phyloP scores from a whole-genome alignment of 371 early-diverging fungal species.

The Syncephalastrum sp. region DNA sequence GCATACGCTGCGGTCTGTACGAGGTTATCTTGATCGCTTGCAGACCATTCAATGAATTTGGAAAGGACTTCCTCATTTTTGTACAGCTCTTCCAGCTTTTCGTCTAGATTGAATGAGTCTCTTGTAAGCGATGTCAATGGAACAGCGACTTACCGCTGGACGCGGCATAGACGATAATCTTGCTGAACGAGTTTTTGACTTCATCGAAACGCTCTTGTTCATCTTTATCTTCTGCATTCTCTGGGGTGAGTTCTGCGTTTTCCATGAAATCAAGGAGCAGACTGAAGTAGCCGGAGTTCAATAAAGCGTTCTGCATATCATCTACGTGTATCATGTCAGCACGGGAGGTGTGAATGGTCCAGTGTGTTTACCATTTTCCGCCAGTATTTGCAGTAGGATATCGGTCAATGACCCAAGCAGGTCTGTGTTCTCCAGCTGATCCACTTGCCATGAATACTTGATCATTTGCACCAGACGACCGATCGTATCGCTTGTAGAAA shows the following conservation, averaged over 20 bases:
- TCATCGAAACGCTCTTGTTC: slow-evolving; percentile 50
- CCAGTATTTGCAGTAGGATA: slow-evolving; percentile 33
- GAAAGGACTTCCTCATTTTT: slow-evolving; percentile 39
- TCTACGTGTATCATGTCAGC: slow-evolving; percentile 22
- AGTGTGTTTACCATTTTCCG: slow-evolving; percentile 38
- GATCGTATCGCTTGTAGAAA: slow-evolving; percentile 16
- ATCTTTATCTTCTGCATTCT: slow-evolving; percentile 45
- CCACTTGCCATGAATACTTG: slow-evolving; percentile 25
- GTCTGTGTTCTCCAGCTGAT: slow-evolving; percentile 29
- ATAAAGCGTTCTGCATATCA: slow-evolving; percentile 40
- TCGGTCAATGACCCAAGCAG: slow-evolving; percentile 30
- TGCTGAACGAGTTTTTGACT: slow-evolving; percentile 43
- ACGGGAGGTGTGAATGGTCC: neutral
- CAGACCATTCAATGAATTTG: slow-evolving; percentile 48
- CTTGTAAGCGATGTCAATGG: neutral
- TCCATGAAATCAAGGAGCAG: slow-evolving; percentile 47
- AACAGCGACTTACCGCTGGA: slow-evolving; percentile 39
- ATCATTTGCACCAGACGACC: slow-evolving; percentile 25
- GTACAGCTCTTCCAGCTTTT: slow-evolving; percentile 49
- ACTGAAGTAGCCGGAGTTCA: slow-evolving; percentile 32
- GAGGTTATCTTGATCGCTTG: slow-evolving; percentile 25
- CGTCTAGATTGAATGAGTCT: slow-evolving; percentile 27
- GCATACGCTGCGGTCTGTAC: slow-evolving; percentile 51
- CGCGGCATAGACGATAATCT: slow-evolving; percentile 43
- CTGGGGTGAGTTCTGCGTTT: slow-evolving; percentile 25